phyloP scores from a whole-genome alignment of 148 eudicot species.

The Polygonum aviculare region DNA sequence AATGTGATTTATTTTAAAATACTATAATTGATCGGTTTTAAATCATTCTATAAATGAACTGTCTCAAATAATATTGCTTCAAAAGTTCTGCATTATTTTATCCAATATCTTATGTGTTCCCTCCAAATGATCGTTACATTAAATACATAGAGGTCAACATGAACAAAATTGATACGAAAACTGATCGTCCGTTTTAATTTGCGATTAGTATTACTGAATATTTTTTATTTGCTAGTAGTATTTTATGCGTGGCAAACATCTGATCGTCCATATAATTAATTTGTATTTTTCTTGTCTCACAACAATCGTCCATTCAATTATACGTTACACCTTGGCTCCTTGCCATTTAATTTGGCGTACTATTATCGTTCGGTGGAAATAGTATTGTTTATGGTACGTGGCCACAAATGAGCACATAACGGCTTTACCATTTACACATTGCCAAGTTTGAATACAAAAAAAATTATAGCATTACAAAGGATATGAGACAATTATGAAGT shows the following conservation, averaged over 20 bases:
- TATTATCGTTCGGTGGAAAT: background rate
- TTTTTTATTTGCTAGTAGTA: background rate
- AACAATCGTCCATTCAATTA: background rate
- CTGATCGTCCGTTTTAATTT: background rate
- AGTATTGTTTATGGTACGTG: conserved; percentile 3
- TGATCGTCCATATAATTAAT: background rate
- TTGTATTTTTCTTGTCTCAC: too few species aligned
- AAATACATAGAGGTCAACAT: background rate
- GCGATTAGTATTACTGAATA: too few species aligned
- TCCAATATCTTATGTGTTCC: background rate
- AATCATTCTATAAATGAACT: background rate
- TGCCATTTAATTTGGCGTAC: background rate
- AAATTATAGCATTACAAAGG: too few species aligned
- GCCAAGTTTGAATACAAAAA: background rate
- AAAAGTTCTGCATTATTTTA: background rate
- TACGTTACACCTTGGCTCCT: background rate
- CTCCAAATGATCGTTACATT: background rate
- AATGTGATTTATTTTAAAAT: background rate
- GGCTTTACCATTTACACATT: background rate
- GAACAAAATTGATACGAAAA: conserved; percentile 7
- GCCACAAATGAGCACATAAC: background rate
- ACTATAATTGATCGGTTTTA: background rate
- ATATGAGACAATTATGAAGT: too few species aligned
- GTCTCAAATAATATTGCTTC: background rate
- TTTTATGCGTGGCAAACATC: background rate